Evolutionary conservation across 805 yeast genomes (phyloP).

Genomic region (Wickerhamomyces ciferrii): DNA sequence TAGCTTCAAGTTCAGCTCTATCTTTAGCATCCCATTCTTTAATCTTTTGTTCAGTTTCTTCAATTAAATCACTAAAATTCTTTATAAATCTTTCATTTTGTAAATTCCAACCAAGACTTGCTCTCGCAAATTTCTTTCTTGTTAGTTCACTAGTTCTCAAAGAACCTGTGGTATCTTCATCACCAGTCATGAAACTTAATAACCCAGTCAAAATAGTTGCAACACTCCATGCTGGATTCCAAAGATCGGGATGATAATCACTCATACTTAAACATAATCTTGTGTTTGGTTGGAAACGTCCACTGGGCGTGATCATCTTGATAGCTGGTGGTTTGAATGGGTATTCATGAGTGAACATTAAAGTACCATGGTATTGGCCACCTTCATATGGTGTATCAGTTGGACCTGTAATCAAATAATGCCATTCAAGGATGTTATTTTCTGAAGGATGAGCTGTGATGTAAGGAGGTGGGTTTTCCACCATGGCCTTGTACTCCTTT

Average conservation of each 20-base stretch:
- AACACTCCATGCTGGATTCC: slow-evolving; percentile 98
- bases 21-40: slow-evolving; percentile 18
- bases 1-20: slow-evolving; percentile 6
- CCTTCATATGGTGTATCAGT: slow-evolving; percentile 80
- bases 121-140: slow-evolving; percentile 51
- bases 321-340: slow-evolving; percentile 93
- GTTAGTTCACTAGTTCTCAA: slow-evolving; percentile 56
- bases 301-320: slow-evolving; percentile 85
- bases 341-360: slow-evolving; percentile 76
- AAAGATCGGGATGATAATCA: slow-evolving; percentile 88
- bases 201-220: slow-evolving; percentile 83
- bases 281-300: slow-evolving; percentile 76
- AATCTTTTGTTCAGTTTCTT: slow-evolving; percentile 23
- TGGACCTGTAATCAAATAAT: slow-evolving; percentile 88
- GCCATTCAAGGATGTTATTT: slow-evolving; percentile 87
- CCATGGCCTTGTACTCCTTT: slow-evolving; percentile 75
- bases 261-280: slow-evolving; percentile 88
- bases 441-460: slow-evolving; percentile 85
- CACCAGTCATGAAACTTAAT: slow-evolving; percentile 87
- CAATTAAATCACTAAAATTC: slow-evolving; percentile 68
- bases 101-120: slow-evolving; percentile 57
- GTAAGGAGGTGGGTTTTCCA: slow-evolving; percentile 79
- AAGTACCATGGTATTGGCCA: slow-evolving; percentile 89
- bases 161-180: slow-evolving; percentile 82
- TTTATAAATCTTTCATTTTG: slow-evolving; percentile 49